Base-by-base conservation (phyloP, 192 early-diverging fungal genomes). In the Coemansia asiatica region DNA sequence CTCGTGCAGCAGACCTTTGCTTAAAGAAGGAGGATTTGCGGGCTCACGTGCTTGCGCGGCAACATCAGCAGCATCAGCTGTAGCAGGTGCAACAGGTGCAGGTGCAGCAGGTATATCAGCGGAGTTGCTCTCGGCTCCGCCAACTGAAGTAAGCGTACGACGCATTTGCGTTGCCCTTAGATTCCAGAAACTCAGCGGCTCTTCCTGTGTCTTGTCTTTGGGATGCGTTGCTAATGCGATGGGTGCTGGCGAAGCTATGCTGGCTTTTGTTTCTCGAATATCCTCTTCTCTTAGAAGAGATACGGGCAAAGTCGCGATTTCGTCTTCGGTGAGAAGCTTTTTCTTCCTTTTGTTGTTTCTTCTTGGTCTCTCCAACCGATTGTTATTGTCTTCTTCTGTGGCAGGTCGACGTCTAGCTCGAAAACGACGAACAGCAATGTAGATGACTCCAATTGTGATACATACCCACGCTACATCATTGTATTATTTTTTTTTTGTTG, bases 201-300 rank as follows among this genome's bases (percentile, higher is more conserved):
- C 22, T 53, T 5, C 8, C 21, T 3, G 21, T 16, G 19, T 23
- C 4, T 7, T 26, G 12, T 18, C 36, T 33, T 5, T 31, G 22
- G 36, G 35, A 12, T 49, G 6, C 15, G 28, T 8, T 2, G 63
- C 19, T 4, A 23, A 27, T 58, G n/a, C 4, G 5, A 46, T 26
- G 15, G 44, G 55, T 19, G 44, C 44, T 2, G 25, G 60, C 25
- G 67, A 31, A 15, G 29, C 29, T 18, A 28, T 5, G 5, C 2
- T 16, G 9, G 6, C 5, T 48, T 56, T 73, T 23, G 68, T 66
- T 10, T 27, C 29, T 28, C 60, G 27, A n/a, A 80, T 80, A 44
- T 80, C 77, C 4, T 68, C 62, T 16, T 62, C 60, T 0, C 68
- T 74, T 28, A 80, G 60, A 6, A 61, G 58, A 46, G 60, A 33